Evolutionary conservation across 257 asterid genomes (phyloP), one percentile per base, ranked within the genome.

Genomic region (Nicotiana benthamiana): DNA sequence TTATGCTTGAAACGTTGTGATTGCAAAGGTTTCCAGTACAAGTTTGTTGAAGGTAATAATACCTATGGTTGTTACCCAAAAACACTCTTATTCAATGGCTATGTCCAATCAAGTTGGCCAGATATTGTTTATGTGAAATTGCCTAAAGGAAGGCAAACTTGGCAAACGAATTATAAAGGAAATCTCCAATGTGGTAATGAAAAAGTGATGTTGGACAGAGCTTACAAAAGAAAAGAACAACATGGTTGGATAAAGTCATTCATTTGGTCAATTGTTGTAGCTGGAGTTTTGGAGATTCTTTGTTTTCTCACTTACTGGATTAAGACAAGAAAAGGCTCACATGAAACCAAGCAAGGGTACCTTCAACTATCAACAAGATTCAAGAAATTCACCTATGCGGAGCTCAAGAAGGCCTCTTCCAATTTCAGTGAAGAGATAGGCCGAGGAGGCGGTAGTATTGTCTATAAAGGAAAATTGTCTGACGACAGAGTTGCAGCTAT

Each of bases 21-120:
- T 28, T 89, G 92, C 82, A 81, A 60, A 81, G 92, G 89, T 18
- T 85, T 89, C 43, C 82, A 84, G 11, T 89, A 76, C 82, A 85
- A 54, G 65, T 75, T n/a, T 56, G 79, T 67, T 5, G 1, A 0
- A 0, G 15, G 7, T 0, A 80, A 43, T 2, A 85, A 88, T 0
- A 79, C 66, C 26, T 81, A 86, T 52, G 61, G 53, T 36, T 89
- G 92, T 65, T 82, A 11, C 34, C 87, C 89, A 0, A 89, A 87
- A 79, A 36, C 28, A 2, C 27, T 57, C 2, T 34, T 89, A 53
- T 85, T 83, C 9, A 85, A 87, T 77, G 89, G 89, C 20, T 82
- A 82, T 51, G 83, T 72, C 10, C 77, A 90, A 0, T 0, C 12
- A 0, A 75, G 46, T 28, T 85, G 81, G 36, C 22, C 2, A 0